Percentiles rank a stretch among this genome's conserved stretches.
phyloP scores from a whole-genome alignment of 2,329 filamentous ascomycete genomes.

The Arachnomyces sp. region DNA sequence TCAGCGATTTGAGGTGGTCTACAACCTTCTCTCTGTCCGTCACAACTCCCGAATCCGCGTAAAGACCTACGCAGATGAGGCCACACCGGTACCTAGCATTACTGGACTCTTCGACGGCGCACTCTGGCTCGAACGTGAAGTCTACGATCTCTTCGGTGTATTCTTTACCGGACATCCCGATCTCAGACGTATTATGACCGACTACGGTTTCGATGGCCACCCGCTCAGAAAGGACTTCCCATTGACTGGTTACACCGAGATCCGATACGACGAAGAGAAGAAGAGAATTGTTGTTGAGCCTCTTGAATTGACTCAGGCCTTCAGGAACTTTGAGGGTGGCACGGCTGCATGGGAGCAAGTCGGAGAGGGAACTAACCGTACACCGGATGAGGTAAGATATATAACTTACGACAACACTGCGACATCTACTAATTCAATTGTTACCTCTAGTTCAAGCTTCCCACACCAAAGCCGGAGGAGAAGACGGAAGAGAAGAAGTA shows the following conservation, averaged over 20 bases:
- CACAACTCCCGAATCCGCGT: slow-evolving; percentile 95
- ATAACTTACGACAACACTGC: no score
- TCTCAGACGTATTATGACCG: slow-evolving; percentile 94
- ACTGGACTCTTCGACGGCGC: slow-evolving; percentile 84
- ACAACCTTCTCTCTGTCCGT: slow-evolving; percentile 90
- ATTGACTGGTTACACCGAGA: slow-evolving; percentile 93
- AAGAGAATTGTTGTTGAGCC: slow-evolving; percentile 98
- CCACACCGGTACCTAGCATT: slow-evolving; percentile 82
- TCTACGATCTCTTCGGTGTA: slow-evolving; percentile 94
- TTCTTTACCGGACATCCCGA: slow-evolving; percentile 96
- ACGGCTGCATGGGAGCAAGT: slow-evolving; percentile 64
- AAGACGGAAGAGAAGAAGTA: slow-evolving; percentile 90
- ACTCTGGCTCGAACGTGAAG: slow-evolving; percentile 98
- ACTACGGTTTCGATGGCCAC: slow-evolving; percentile 98
- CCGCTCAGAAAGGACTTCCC: slow-evolving; percentile 97
- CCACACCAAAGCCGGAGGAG: slow-evolving; percentile 89
- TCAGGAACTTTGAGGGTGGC: slow-evolving; percentile 94
- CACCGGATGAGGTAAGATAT: slow-evolving; percentile 54
- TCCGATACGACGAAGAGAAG: slow-evolving; percentile 98
- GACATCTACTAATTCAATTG: background rate
- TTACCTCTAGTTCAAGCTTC: slow-evolving; percentile 67
- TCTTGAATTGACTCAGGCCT: slow-evolving; percentile 93
- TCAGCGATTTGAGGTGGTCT: slow-evolving; percentile 94
- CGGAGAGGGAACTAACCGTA: slow-evolving; percentile 64
- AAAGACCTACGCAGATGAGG: slow-evolving; percentile 98